Evolutionary conservation across 495 filamentous ascomycete genomes (phyloP).

Genomic region (Penicillium argentinense): DNA sequence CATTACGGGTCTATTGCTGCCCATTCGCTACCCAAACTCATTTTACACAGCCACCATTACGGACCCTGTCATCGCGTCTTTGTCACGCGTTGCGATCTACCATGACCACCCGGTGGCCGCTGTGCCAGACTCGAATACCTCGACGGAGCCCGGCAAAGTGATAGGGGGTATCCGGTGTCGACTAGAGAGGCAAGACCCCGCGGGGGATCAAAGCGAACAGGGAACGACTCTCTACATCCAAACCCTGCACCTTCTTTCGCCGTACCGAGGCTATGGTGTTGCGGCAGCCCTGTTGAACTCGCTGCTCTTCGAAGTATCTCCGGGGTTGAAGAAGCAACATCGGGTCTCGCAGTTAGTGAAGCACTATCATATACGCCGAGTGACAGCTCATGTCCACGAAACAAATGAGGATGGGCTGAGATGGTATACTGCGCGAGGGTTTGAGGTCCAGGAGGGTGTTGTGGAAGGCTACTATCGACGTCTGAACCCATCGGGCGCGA

Average conservation of each 20-base stretch:
- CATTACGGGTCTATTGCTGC: slow-evolving; percentile 81
- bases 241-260: slow-evolving; percentile 77
- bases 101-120: slow-evolving; percentile 47
- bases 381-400: slow-evolving; percentile 94
- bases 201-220: slow-evolving; percentile 19
- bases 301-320: slow-evolving; percentile 50
- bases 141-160: slow-evolving; percentile 53
- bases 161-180: slow-evolving; percentile 85
- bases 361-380: slow-evolving; percentile 48
- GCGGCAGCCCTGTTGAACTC: slow-evolving; percentile 67
- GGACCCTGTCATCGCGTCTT: slow-evolving; percentile 61
- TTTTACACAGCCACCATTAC: slow-evolving; percentile 81
- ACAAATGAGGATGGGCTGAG: slow-evolving; percentile 79
- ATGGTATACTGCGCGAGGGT: slow-evolving; percentile 87
- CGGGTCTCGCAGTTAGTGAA: slow-evolving; percentile 49
- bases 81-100: slow-evolving; percentile 80
- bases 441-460: slow-evolving; percentile 56
- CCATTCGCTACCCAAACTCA: slow-evolving; percentile 79
- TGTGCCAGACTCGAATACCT: slow-evolving; percentile 25
- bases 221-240: slow-evolving; percentile 75
- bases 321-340: slow-evolving; percentile 16
- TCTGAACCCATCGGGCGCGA: slow-evolving; percentile 76
- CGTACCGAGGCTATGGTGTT: slow-evolving; percentile 78
- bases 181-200: slow-evolving; percentile 51
- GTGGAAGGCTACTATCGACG: slow-evolving; percentile 81